Conservation (phyloP, 768 basidiomycete species). For the Flagelloscypha sp. region DNA sequence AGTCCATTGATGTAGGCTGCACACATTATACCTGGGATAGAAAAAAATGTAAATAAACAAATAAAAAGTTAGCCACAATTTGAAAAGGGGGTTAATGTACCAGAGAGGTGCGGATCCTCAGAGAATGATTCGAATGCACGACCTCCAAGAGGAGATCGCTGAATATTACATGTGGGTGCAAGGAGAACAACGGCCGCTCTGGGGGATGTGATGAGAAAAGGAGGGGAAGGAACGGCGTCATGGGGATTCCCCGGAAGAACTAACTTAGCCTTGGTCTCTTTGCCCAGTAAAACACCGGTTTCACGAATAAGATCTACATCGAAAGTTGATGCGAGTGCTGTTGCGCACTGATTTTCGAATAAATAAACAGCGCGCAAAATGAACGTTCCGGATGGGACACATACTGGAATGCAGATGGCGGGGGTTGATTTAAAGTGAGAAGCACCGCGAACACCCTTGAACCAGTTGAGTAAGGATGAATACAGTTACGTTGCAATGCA, state of each 20-base stretch:
- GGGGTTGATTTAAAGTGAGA: constrained; percentile 58
- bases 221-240: no score
- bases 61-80: neutral
- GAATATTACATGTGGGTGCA: constrained; percentile 72
- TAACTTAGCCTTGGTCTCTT: constrained; percentile 61
- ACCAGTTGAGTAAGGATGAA: constrained; percentile 2
- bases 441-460: constrained; percentile 58
- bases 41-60: constrained; percentile 8
- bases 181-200: constrained; percentile 54
- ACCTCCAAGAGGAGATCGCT: constrained; percentile 53
- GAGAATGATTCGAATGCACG: constrained; percentile 66
- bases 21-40: constrained; percentile 46
- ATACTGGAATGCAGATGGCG: constrained; percentile 56
- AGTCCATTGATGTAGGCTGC: constrained; percentile 64
- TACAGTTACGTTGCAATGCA: neutral
- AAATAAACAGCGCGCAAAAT: neutral
- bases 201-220: no score
- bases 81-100: constrained; percentile 18
- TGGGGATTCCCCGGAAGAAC: no score
- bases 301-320: constrained; percentile 47
- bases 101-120: constrained; percentile 62
- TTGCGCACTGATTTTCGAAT: constrained; percentile 42
- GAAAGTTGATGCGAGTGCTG: constrained; percentile 64
- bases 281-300: constrained; percentile 51
- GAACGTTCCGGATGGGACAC: constrained; percentile 8